Base-by-base conservation (phyloP, 768 basidiomycete species). In the Infundibulicybe gibba region DNA sequence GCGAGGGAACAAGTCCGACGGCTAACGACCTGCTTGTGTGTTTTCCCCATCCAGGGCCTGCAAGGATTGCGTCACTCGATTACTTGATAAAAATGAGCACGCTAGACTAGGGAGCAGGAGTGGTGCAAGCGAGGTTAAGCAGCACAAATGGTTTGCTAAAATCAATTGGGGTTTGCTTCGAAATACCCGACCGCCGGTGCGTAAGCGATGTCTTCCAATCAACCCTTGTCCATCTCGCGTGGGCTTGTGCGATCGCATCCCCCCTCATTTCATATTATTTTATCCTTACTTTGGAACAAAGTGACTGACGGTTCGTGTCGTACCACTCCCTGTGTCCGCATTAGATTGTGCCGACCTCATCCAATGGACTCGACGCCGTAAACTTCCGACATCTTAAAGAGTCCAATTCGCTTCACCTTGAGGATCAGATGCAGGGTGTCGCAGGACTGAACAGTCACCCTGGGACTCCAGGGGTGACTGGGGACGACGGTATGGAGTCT, bases 41-140 rank as follows among this genome's bases (percentile, higher is more conserved):
- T 40, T 38, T 44, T 43, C 39, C 34, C 30, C 44, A 25, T 45
- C 49, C 68, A 94, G 94, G 54, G 80, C 87, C 16, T 85, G 89
- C 64, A 97, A 94, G 65, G 91, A 94, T 53, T 81, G 90, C 62
- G 77, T 99, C 53, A 76, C 74, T 31, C 90, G 93, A 54, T 64
- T 98, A 45, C 70, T 99, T 58, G 89, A 90, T 76, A 99, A 99
- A 72, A 84, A 88, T 56, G 97, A 99, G 66, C 73, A 79, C 61
- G 85, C 80, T 47, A 79, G 97, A 51, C 66, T 98, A 32, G 97
- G 97, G 39, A 92, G 91, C 66, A 85, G 80, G 67, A 92, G 85
- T 55, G 97, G 97, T 20, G 97, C 97, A 47, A 95, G 93, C 61
- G 97, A 99, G 68, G 94, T 99, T 58, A 99, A 98, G 72, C 86